Percentiles rank a stretch among this genome's conserved stretches.
Conservation (phyloP, 805 yeast species). For the Hanseniaspora mollemarum region DNA sequence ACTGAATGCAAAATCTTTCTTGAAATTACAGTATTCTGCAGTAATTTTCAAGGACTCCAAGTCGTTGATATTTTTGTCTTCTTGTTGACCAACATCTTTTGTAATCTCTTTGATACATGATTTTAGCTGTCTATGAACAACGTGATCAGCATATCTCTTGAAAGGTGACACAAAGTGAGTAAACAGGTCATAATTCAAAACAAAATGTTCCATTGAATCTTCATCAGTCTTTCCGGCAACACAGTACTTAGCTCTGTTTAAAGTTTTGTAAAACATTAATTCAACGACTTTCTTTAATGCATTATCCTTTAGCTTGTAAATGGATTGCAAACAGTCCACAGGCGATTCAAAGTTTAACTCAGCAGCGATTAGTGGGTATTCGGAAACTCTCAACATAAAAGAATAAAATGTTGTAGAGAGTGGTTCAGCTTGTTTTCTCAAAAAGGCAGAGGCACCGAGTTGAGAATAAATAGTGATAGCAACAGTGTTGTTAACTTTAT, state of each 20-base stretch:
- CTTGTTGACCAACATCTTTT: slow-evolving; percentile 33
- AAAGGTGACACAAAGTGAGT: slow-evolving; percentile 91
- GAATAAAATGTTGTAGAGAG: slow-evolving; percentile 68
- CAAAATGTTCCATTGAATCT: slow-evolving; percentile 66
- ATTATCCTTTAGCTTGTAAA: slow-evolving; percentile 51
- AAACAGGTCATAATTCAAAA: slow-evolving; percentile 70
- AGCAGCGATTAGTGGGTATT: slow-evolving; percentile 38
- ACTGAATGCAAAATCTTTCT: slow-evolving; percentile 81
- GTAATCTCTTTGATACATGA: slow-evolving; percentile 35
- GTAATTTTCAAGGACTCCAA: slow-evolving; percentile 63
- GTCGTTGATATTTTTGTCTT: slow-evolving; percentile 50
- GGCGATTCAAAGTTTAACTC: slow-evolving; percentile 28
- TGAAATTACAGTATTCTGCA: slow-evolving; percentile 88
- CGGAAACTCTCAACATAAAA: slow-evolving; percentile 57
- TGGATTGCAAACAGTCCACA: slow-evolving; percentile 58
- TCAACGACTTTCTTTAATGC: slow-evolving; percentile 63
- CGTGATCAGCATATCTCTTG: slow-evolving; percentile 80
- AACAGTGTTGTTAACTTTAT: slow-evolving; percentile 71
- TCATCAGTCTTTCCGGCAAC: slow-evolving; percentile 81
- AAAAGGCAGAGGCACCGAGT: slow-evolving; percentile 68
- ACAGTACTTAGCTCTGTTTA: slow-evolving; percentile 76
- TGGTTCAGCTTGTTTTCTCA: slow-evolving; percentile 82
- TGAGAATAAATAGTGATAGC: slow-evolving; percentile 69
- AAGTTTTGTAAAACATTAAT: slow-evolving; percentile 64
- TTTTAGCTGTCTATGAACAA: slow-evolving; percentile 87